Percentiles rank a stretch among this genome's conserved stretches.
phyloP scores from a whole-genome alignment of 2,329 filamentous ascomycete genomes.

The Hymenoscyphus albidus region DNA sequence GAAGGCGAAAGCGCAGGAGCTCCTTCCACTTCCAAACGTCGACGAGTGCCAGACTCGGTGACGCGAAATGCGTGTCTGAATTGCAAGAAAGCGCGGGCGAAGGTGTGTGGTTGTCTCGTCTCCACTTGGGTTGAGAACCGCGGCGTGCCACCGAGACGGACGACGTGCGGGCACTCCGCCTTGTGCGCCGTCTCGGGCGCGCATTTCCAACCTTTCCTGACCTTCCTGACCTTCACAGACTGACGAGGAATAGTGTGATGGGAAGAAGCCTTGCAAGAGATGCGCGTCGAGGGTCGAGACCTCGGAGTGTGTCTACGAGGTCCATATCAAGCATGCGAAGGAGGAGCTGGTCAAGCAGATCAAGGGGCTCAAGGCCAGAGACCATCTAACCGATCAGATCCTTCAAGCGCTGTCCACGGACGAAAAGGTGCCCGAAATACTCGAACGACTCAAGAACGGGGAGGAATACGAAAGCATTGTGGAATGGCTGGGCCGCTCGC shows the following conservation, averaged over 20 bases:
- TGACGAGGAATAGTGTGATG: conserved; percentile 33
- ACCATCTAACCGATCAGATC: conserved; percentile 32
- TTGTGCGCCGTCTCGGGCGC: conserved; percentile 1
- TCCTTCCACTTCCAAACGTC: conserved; percentile 27
- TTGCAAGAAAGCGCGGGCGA: conserved; percentile 37
- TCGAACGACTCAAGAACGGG: conserved; percentile 31
- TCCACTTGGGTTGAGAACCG: background rate
- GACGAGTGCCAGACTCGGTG: conserved; percentile 34
- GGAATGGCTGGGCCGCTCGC: conserved; percentile 28
- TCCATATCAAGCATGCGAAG: conserved; percentile 37
- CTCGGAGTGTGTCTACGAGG: conserved; percentile 34
- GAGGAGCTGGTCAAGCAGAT: conserved; percentile 35
- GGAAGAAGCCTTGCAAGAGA: conserved; percentile 34
- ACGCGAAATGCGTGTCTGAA: conserved; percentile 37
- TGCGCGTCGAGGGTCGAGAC: conserved; percentile 29
- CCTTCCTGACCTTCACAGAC: background rate
- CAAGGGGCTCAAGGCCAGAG: conserved; percentile 31
- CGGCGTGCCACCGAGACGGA: background rate
- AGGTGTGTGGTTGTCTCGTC: conserved; percentile 28
- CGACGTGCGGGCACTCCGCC: background rate
- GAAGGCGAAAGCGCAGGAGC: conserved; percentile 18
- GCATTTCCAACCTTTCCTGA: background rate
- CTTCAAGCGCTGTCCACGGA: conserved; percentile 30
- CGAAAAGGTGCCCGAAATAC: conserved; percentile 31
- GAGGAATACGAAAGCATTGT: conserved; percentile 32